Evolutionary conservation across 768 basidiomycete species (phyloP).

Genomic region (Hypholoma sublateritium): DNA sequence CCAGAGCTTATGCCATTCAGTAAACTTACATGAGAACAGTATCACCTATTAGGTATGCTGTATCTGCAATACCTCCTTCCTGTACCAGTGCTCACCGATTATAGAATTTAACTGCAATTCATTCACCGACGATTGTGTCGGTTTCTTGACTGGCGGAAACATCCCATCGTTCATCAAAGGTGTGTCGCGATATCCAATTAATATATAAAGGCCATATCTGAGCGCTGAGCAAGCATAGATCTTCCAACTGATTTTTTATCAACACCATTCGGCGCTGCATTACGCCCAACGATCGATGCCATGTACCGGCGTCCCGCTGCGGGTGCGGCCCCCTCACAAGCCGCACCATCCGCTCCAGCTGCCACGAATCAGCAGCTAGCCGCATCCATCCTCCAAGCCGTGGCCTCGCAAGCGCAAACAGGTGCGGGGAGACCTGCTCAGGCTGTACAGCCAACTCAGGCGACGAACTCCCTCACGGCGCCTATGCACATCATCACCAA

Average conservation of each 20-base stretch:
- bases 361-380: conserved; percentile 49
- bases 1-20: not conserved
- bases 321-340: conserved; percentile 33
- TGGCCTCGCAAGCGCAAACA: conserved; percentile 50
- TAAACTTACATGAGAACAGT: conserved; percentile 40
- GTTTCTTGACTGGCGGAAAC: conserved; percentile 80
- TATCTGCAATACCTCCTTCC: too few species aligned
- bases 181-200: conserved; percentile 25
- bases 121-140: conserved; percentile 86
- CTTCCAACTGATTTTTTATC: conserved; percentile 84
- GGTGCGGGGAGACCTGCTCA: conserved; percentile 9
- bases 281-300: conserved; percentile 88
- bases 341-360: conserved; percentile 26
- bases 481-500: conserved; percentile 77
- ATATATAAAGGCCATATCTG: not conserved
- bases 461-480: conserved; percentile 52
- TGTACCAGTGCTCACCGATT: not conserved
- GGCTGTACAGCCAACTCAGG: conserved; percentile 23
- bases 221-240: conserved; percentile 37
- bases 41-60: conserved; percentile 73
- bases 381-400: conserved; percentile 54
- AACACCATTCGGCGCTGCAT: conserved; percentile 82
- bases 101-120: conserved; percentile 94
- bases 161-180: conserved; percentile 86
- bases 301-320: conserved; percentile 74